These are phyloP conservation scores for Stipa capillata DNA, from an alignment of 176 grass and related monocot genomes.

Conservation along the genomic window DNA sequence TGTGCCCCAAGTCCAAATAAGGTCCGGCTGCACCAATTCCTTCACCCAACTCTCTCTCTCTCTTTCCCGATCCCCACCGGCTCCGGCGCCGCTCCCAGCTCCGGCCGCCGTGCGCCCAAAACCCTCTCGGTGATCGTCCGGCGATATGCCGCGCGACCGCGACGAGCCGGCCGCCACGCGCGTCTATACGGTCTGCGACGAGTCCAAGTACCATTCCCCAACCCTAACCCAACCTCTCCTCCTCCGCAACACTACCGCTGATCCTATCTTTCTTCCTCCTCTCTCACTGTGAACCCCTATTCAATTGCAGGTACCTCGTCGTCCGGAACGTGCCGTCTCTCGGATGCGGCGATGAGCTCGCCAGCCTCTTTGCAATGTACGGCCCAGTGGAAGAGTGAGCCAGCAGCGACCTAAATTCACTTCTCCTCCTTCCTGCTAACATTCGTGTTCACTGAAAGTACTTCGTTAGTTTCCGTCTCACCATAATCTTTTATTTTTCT, in stretches of 20 bases:
- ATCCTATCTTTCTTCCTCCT: not conserved
- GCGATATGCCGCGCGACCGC: slow-evolving; percentile 54
- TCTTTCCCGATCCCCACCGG: not conserved
- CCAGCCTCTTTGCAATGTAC: slow-evolving; percentile 53
- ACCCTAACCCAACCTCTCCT: not conserved
- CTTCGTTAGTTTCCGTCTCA: too few relatives aligned
- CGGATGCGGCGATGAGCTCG: slow-evolving; percentile 75
- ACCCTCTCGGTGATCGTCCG: not conserved
- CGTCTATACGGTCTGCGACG: slow-evolving; percentile 89
- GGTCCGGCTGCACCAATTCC: too few relatives aligned
- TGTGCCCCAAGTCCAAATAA: too few relatives aligned
- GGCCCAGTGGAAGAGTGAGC: slow-evolving; percentile 79
- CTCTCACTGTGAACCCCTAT: not conserved
- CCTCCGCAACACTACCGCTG: not conserved
- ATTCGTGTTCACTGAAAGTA: not conserved
- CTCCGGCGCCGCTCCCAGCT: not conserved
- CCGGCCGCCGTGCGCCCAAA: not conserved
- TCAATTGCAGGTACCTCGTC: slow-evolving; percentile 59
- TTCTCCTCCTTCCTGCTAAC: not conserved
- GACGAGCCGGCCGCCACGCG: slow-evolving; percentile 51
- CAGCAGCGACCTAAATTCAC: not conserved
- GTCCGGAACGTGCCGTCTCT: slow-evolving; percentile 88
- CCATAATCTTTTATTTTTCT: not conserved
- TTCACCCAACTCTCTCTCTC: too few relatives aligned
- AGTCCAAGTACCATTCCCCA: slow-evolving; percentile 52